Evolutionary conservation across 2,329 filamentous ascomycete species (phyloP).

Genomic region (Dactylella cylindrospora): DNA sequence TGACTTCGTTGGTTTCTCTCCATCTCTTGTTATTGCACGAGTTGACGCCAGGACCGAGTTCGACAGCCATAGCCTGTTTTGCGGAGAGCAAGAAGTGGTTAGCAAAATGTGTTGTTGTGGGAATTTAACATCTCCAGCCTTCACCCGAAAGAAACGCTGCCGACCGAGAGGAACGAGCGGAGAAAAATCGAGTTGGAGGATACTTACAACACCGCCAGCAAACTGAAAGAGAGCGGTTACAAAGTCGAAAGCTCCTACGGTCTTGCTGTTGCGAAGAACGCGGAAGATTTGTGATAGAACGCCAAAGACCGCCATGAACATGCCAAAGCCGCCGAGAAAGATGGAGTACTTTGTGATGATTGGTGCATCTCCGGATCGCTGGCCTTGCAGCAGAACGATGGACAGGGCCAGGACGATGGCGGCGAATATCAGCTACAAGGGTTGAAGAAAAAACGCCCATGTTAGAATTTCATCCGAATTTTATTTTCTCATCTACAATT

Average conservation of each 20-base stretch:
- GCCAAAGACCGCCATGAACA: slow-evolving; percentile 36
- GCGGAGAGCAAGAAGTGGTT: not conserved
- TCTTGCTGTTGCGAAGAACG: slow-evolving; percentile 12
- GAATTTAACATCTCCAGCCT: no score
- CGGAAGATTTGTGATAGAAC: slow-evolving; percentile 33
- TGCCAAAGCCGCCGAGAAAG: slow-evolving; percentile 17
- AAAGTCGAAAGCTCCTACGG: slow-evolving; percentile 21
- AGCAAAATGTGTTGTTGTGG: slow-evolving; percentile 26
- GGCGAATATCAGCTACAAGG: slow-evolving; percentile 16
- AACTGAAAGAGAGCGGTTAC: slow-evolving; percentile 21
- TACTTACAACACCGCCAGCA: slow-evolving; percentile 39
- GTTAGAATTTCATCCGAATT: no score
- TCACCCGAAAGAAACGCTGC: no score
- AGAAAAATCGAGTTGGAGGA: no score
- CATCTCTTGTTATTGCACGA: slow-evolving; percentile 33
- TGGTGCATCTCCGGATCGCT: slow-evolving; percentile 30
- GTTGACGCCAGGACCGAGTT: slow-evolving; percentile 34
- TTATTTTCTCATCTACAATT: no score
- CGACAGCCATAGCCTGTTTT: slow-evolving; percentile 37
- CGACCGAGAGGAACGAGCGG: not conserved
- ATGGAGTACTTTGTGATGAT: slow-evolving; percentile 35
- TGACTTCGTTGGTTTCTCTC: slow-evolving; percentile 23
- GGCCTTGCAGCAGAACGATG: slow-evolving; percentile 26
- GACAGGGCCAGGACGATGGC: slow-evolving; percentile 34
- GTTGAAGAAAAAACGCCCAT: no score